Evolutionary conservation across 306 rosid species (phyloP), one percentile per base, ranked within the genome.

Genomic region (Cajanus cajan): DNA sequence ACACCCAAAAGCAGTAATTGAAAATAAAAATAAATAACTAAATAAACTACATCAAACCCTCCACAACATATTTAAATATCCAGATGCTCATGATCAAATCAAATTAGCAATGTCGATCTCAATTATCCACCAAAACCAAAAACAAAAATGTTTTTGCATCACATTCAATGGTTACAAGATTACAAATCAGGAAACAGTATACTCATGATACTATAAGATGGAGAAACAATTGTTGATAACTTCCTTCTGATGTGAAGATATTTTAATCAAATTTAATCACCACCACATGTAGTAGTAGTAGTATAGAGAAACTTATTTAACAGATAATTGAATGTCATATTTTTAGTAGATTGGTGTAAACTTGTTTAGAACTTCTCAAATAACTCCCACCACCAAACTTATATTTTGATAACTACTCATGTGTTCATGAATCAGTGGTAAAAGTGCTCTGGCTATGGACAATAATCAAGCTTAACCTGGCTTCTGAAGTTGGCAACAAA

Each of bases 391-490:
- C 10, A 24, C 22, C 45, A 74, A 68, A 43, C 58, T 75, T 21
- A 45, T 68, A 61, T 40, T 47, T 31, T 18, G 43, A 76, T 7
- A 61, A 70, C 69, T 70, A 70, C 69, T 70, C 45, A 69, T 10
- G 40, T 34, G 61, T 7, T 14, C 5, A 62, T 15, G 34, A 62
- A 51, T n/a, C 64, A 22, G 59, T 22, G 9, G 36, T 45, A 19
- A 55, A 5, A 51, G 10, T 39, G 8, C 37, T 65, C 8, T 10
- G 39, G 68, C 43, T 2, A 44, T 22, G 24, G 16, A 57, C 57
- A 66, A 66, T 21, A 68, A 43, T 14, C 51, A 54, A 28, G 57
- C 57, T 34, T 66, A 43, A 54, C 40, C 63, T 54, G 54, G 31
- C 51, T 65, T 40, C 19, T 52, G 24, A 45, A 33, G 37, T 45